phyloP scores from a whole-genome alignment of 2,329 filamentous ascomycete species.

The Gyromitra esculenta region DNA sequence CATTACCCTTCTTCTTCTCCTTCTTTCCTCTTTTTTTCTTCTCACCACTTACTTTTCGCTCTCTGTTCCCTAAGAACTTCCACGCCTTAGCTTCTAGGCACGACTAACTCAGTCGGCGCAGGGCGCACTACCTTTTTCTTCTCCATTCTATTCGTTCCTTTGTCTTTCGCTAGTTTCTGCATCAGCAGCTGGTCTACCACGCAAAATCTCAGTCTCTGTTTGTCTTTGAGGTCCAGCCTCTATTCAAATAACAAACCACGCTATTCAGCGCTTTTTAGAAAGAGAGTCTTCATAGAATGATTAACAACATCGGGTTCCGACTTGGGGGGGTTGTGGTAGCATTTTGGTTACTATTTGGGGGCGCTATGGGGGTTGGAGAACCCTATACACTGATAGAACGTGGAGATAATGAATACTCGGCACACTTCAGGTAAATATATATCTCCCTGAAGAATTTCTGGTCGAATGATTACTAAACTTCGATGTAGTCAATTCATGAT shows the following conservation, averaged over 20 bases:
- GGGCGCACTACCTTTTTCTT: constrained; percentile 21
- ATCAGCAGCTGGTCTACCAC: constrained; percentile 25
- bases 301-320: constrained; percentile 20
- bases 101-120: constrained; percentile 34
- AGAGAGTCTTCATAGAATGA: constrained; percentile 27
- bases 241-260: constrained; percentile 16
- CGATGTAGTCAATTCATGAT: constrained; percentile 50
- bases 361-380: constrained; percentile 8
- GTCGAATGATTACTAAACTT: constrained; percentile 24
- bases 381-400: constrained; percentile 15
- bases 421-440: constrained; percentile 29
- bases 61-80: constrained; percentile 7
- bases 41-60: constrained; percentile 9
- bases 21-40: constrained; percentile 22
- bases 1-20: constrained; percentile 6
- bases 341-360: constrained; percentile 28
- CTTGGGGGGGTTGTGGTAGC: constrained; percentile 31
- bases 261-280: constrained; percentile 7
- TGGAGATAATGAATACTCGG: constrained; percentile 8
- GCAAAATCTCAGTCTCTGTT: constrained; percentile 14
- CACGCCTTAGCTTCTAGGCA: constrained; percentile 23
- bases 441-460: not conserved
- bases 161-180: constrained; percentile 25
- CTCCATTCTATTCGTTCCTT: constrained; percentile 12
- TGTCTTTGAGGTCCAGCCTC: constrained; percentile 4